Base-by-base conservation (phyloP, 495 filamentous ascomycete species). In the Neurospora sp. region DNA sequence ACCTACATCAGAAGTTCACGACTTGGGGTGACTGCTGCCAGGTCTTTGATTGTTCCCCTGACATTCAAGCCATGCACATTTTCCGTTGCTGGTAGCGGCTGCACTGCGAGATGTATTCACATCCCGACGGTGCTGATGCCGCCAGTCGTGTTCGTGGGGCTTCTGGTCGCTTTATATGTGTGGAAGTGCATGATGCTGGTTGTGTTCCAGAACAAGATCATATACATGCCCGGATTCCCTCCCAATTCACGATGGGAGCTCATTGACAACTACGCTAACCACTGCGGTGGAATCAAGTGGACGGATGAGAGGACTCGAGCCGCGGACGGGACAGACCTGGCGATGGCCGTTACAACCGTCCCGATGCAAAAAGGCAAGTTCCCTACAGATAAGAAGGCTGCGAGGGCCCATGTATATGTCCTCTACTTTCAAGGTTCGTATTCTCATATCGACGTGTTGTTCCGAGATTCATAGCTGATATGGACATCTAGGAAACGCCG, bases 171-270 rank as follows among this genome's bases (percentile, higher is more conserved):
- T 6, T 85, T 94, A 12, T 95, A 91, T 90, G 86, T 86, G 0
- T 94, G 91, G 87, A 95, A 96, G 83, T 94, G 92, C 75, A 79
- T 91, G 72, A 93, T 94, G 91, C 89, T 95, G 82, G 85, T 95
- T 23, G 75, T 91, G 6, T 91, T 95, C 78, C 93, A 94, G 80
- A 93, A 95, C 78, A 93, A 93, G 74, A 93, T 96, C 73, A 90
- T 95, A 69, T 95, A 95, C 81, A 93, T 94, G 82, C 90, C 93
- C 0, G 89, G 89, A 40, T 75, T 93, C 9, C 92, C 91, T 12
- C 91, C 92, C 2, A 87, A 83, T 76, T 81, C 87, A 0, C 83
- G 88, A 9, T 74, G 84, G 39, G 88, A 91, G 79, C 88, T 78
- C 62, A 90, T 95, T 37, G 77, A 80, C 3, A 87, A 91, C 70